phyloP scores from a whole-genome alignment of 2,329 filamentous ascomycete genomes.

The Proliferodiscus dingleyae region DNA sequence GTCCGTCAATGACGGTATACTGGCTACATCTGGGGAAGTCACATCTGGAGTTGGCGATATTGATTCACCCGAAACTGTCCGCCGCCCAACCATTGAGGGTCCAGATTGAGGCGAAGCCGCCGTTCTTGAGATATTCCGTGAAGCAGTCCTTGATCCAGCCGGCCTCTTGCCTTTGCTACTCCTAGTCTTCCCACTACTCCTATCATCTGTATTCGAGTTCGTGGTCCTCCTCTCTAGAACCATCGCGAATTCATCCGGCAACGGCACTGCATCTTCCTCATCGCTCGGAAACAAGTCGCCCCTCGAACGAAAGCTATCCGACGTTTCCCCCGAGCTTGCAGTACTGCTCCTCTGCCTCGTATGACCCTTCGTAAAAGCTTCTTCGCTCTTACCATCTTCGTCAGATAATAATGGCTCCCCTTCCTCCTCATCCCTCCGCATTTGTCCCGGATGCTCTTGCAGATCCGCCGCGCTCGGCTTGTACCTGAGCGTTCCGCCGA shows the following conservation, averaged over 20 bases:
- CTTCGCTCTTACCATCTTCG: constrained; percentile 25
- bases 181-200: constrained; percentile 60
- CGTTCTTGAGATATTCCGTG: constrained; percentile 51
- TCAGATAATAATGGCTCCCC: constrained; percentile 65
- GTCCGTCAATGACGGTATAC: constrained; percentile 45
- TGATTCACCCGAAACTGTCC: constrained; percentile 23
- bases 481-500: constrained; percentile 79
- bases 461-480: constrained; percentile 87
- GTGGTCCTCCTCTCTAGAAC: constrained; percentile 68
- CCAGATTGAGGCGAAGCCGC: constrained; percentile 25
- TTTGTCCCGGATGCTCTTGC: constrained; percentile 71
- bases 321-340: constrained; percentile 72
- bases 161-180: constrained; percentile 56
- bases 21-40: constrained; percentile 34
- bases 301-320: constrained; percentile 79
- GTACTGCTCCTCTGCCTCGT: constrained; percentile 70
- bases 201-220: constrained; percentile 56
- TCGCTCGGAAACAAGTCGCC: constrained; percentile 91
- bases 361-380: constrained; percentile 22
- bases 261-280: constrained; percentile 76
- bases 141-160: constrained; percentile 43
- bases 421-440: constrained; percentile 46
- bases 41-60: constrained; percentile 31
- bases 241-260: constrained; percentile 90
- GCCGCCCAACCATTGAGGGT: constrained; percentile 15